phyloP scores from a whole-genome alignment of 495 filamentous ascomycete genomes.

The Neurospora terricola region DNA sequence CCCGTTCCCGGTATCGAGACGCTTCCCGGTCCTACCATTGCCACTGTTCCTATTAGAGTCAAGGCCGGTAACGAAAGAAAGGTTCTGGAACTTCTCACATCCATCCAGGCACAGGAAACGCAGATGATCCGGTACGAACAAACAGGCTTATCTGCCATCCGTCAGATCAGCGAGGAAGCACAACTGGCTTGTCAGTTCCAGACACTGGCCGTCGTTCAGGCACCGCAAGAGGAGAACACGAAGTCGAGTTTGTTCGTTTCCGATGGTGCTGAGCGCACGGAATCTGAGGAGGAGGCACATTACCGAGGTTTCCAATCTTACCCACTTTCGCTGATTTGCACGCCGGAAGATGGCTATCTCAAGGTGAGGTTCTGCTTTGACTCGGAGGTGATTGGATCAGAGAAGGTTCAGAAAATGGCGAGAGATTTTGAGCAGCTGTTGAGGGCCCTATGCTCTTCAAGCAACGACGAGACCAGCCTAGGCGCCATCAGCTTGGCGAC shows the following conservation, averaged over 20 bases:
- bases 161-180: conserved; percentile 40
- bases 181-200: conserved; percentile 48
- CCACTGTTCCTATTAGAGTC: conserved; percentile 48
- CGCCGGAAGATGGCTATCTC: rapidly evolving
- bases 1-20: conserved; percentile 34
- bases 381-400: conserved; percentile 5
- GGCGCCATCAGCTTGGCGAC: conserved; percentile 15
- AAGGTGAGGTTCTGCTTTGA: conserved; percentile 15
- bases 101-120: conserved; percentile 38
- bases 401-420: conserved; percentile 15
- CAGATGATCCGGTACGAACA: conserved; percentile 47
- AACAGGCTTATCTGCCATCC: conserved; percentile 52
- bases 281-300: neutral
- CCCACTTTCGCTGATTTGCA: neutral
- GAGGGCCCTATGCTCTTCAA: neutral
- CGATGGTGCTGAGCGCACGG: neutral
- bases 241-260: neutral
- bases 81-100: no score
- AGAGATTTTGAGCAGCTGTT: conserved; percentile 16
- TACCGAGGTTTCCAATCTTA: neutral
- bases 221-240: neutral
- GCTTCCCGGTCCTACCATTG: conserved; percentile 44
- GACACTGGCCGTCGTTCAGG: conserved; percentile 26
- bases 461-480: conserved; percentile 5
- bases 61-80: conserved; percentile 23